Evolutionary conservation across 2,329 filamentous ascomycete species (phyloP).

Genomic region (Clarireedia monteithiana): DNA sequence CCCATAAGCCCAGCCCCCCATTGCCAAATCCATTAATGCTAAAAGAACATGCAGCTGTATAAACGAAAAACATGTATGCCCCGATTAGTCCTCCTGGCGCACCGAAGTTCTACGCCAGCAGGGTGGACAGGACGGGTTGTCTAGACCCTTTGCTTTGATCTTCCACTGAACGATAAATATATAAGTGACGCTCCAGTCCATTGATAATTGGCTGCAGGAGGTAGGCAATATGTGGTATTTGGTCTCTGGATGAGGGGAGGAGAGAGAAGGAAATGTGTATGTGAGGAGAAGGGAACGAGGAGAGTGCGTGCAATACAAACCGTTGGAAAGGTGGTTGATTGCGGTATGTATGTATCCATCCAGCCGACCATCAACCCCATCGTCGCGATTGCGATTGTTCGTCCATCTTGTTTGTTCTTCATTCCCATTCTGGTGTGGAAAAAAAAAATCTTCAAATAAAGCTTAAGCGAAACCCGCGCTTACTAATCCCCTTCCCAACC

Average conservation of each 20-base stretch:
- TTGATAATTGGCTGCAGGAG: conserved; percentile 27
- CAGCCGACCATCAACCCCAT: too few relatives aligned
- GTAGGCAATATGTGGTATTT: conserved; percentile 32
- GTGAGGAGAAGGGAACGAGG: neutral
- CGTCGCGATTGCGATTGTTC: too few relatives aligned
- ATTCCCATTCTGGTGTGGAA: neutral
- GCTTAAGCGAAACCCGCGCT: neutral
- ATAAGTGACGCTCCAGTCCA: conserved; percentile 32
- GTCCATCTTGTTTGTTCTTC: too few relatives aligned
- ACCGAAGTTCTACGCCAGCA: conserved; percentile 29
- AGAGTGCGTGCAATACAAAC: neutral
- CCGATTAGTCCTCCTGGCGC: conserved; percentile 33
- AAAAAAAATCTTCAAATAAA: neutral
- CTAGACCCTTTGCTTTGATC: conserved; percentile 31
- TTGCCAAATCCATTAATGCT: neutral
- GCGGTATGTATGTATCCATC: neutral
- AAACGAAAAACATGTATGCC: conserved; percentile 25
- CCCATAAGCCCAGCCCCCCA: neutral
- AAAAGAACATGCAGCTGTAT: neutral
- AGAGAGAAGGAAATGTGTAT: neutral
- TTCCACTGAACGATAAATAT: conserved; percentile 32
- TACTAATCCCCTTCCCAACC: neutral
- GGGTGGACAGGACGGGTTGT: conserved; percentile 33
- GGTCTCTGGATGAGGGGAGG: neutral
- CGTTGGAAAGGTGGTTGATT: neutral